Evolutionary conservation across 2,329 filamentous ascomycete species (phyloP).

Genomic region (Cladosporium austrohemisphaericum): DNA sequence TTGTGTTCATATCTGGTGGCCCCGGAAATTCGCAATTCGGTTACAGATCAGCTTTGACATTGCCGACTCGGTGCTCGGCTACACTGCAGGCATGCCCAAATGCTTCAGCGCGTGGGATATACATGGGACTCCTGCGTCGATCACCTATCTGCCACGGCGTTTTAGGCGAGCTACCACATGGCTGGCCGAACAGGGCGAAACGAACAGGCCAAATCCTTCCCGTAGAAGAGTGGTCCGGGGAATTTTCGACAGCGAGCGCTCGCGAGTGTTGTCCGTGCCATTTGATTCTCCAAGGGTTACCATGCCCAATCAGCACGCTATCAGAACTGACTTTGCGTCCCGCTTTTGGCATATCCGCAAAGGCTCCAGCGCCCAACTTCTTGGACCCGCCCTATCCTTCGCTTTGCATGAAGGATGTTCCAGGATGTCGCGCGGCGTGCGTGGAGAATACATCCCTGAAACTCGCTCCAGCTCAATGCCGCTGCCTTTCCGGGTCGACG

Average conservation of each 20-base stretch:
- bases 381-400: constrained; percentile 6
- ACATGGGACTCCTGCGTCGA: constrained; percentile 8
- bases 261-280: constrained; percentile 13
- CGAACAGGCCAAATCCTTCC: constrained; percentile 13
- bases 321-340: constrained; percentile 5
- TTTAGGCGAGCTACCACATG: constrained; percentile 11
- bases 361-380: constrained; percentile 7
- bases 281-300: background rate
- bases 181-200: constrained; percentile 9
- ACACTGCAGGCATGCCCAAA: constrained; percentile 1
- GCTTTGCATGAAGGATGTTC: background rate
- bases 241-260: constrained; percentile 13
- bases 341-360: constrained; percentile 7
- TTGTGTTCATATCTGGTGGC: too few relatives aligned
- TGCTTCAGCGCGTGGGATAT: background rate
- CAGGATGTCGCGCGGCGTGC: background rate
- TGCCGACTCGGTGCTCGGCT: background rate
- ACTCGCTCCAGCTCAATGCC: background rate
- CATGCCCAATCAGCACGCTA: constrained; percentile 4
- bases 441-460: background rate
- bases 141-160: constrained; percentile 5
- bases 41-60: background rate
- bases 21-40: background rate
- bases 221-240: constrained; percentile 13
- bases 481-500: too few relatives aligned